These are phyloP conservation scores for Monilinia fructigena DNA, from an alignment of 2,329 filamentous ascomycete genomes.

Conservation along the genomic window DNA sequence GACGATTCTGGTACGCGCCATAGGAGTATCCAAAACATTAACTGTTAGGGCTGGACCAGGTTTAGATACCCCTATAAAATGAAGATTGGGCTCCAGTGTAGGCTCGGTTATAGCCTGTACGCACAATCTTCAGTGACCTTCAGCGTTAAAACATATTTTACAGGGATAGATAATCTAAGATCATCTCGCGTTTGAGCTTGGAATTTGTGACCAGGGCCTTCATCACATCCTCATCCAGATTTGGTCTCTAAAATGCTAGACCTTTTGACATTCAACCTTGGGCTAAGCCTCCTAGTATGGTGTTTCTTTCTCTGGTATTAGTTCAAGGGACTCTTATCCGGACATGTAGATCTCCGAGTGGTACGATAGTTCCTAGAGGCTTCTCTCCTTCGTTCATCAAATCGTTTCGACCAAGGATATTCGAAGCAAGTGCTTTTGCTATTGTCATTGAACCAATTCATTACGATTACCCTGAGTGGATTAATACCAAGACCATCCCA, in stretches of 20 bases:
- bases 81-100: constrained; percentile 6
- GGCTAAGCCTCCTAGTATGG: not conserved
- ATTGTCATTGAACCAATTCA: constrained; percentile 15
- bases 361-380: constrained; percentile 13
- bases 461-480: constrained; percentile 46
- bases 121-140: not conserved
- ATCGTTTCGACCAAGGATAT: constrained; percentile 38
- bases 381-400: constrained; percentile 21
- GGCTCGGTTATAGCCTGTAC: not conserved
- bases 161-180: not conserved
- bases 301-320: constrained; percentile 22
- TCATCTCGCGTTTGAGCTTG: constrained; percentile 4
- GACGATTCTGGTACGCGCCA: constrained; percentile 35
- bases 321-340: constrained; percentile 25
- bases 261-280: not conserved
- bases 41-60: constrained; percentile 17
- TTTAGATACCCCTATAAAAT: not conserved
- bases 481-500: constrained; percentile 43
- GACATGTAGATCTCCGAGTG: constrained; percentile 35
- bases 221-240: constrained; percentile 22
- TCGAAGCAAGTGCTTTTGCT: constrained; percentile 29
- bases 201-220: constrained; percentile 1
- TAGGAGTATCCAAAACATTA: constrained; percentile 11
- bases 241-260: constrained; percentile 13
- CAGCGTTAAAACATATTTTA: not conserved